Evolutionary conservation across 352 stramenopile species (phyloP).

Genomic region (Pythium volutum): DNA sequence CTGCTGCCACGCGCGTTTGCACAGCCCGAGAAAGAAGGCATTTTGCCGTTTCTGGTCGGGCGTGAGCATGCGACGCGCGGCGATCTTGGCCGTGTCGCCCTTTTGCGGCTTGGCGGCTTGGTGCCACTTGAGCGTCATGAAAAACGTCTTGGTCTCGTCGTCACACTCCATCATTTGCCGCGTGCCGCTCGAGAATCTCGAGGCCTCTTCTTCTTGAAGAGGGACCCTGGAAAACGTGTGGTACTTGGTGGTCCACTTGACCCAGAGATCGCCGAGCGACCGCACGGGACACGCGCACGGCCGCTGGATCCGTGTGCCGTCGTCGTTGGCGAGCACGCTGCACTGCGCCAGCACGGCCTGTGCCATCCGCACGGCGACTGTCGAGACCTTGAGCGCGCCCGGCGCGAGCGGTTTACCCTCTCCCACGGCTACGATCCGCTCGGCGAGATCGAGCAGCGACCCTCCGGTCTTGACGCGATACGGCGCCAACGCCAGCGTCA

Average conservation of each 20-base stretch:
- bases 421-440: conserved; percentile 41
- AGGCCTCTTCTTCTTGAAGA: conserved; percentile 50
- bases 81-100: conserved; percentile 83
- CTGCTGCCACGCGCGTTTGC: conserved; percentile 71
- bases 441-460: conserved; percentile 44
- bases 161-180: conserved; percentile 84
- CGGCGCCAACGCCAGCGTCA: conserved; percentile 48
- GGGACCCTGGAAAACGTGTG: conserved; percentile 74
- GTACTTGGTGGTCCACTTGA: conserved; percentile 72
- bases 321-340: conserved; percentile 57
- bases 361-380: conserved; percentile 55
- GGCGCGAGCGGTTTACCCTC: conserved; percentile 44
- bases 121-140: conserved; percentile 86
- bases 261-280: conserved; percentile 78
- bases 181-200: conserved; percentile 68
- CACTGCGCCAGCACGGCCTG: conserved; percentile 64
- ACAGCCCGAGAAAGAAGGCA: conserved; percentile 63
- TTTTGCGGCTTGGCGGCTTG: conserved; percentile 78
- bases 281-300: conserved; percentile 68
- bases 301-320: conserved; percentile 61
- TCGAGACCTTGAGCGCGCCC: conserved; percentile 47
- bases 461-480: conserved; percentile 37
- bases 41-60: conserved; percentile 79
- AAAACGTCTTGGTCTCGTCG: conserved; percentile 45
- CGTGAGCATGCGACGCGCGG: conserved; percentile 56